Conservation (phyloP, 306 rosid genomes). For the Cucumis melo region DNA sequence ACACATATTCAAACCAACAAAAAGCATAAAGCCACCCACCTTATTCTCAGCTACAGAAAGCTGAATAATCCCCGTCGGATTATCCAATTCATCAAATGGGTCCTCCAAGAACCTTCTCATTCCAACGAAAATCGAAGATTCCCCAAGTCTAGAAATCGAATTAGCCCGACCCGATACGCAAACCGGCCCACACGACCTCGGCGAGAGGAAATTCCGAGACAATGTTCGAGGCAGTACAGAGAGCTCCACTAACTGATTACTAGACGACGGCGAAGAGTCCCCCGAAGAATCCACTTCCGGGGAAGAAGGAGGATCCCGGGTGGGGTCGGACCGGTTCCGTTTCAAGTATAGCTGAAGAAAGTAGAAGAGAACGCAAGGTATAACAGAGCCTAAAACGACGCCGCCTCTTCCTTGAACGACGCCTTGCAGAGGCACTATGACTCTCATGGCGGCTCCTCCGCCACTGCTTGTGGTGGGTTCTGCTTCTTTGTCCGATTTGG, state of each 20-base stretch:
- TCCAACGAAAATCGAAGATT: conserved; percentile 40
- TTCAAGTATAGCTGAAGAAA: conserved; percentile 67
- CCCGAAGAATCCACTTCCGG: conserved; percentile 13
- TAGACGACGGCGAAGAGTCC: conserved; percentile 8
- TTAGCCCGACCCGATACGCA: conserved; percentile 40
- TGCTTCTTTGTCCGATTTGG: conserved; percentile 4
- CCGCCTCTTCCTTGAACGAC: conserved; percentile 91
- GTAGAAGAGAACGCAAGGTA: conserved; percentile 88
- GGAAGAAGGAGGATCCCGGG: conserved; percentile 18
- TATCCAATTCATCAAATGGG: conserved; percentile 39
- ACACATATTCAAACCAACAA: neutral
- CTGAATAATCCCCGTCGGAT: conserved; percentile 64
- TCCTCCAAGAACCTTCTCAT: conserved; percentile 38
- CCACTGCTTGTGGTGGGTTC: conserved; percentile 11
- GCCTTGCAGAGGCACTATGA: conserved; percentile 82
- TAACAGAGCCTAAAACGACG: conserved; percentile 66
- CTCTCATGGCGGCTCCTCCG: conserved; percentile 59
- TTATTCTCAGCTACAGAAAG: conserved; percentile 56
- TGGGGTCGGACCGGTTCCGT: conserved; percentile 24
- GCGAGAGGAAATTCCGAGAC: conserved; percentile 41
- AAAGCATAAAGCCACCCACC: conserved; percentile 27
- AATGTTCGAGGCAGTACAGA: conserved; percentile 32
- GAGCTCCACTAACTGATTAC: conserved; percentile 15
- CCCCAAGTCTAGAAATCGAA: conserved; percentile 22
- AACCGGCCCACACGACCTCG: conserved; percentile 31